phyloP scores from a whole-genome alignment of 495 filamentous ascomycete species.

The Niebla homalea region DNA sequence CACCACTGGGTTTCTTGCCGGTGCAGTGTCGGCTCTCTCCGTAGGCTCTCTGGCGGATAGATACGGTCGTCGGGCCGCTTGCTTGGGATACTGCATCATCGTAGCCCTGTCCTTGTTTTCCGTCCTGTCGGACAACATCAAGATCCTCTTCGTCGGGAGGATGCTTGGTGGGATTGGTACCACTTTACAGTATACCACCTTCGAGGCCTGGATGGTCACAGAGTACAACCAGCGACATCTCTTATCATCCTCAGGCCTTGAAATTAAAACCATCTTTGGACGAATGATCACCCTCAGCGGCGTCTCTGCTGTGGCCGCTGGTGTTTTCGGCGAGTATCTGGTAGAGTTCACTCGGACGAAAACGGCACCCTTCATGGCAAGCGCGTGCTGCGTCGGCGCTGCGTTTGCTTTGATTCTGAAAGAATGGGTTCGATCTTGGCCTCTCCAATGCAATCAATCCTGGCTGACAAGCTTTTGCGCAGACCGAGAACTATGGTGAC shows the following conservation, averaged over 20 bases:
- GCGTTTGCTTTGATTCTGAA: constrained; percentile 29
- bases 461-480: neutral
- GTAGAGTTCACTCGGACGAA: constrained; percentile 29
- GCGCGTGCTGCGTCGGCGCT: constrained; percentile 24
- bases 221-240: constrained; percentile 29
- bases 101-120: constrained; percentile 39
- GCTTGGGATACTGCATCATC: constrained; percentile 34
- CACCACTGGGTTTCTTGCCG: constrained; percentile 37
- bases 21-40: constrained; percentile 33
- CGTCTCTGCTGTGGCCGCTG: constrained; percentile 35
- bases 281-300: constrained; percentile 37
- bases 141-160: constrained; percentile 33
- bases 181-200: constrained; percentile 40
- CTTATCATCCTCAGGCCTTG: constrained; percentile 13
- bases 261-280: constrained; percentile 33
- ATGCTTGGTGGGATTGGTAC: constrained; percentile 41
- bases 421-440: constrained; percentile 31
- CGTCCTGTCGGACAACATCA: constrained; percentile 24
- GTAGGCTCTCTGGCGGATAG: constrained; percentile 36
- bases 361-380: constrained; percentile 37
- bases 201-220: constrained; percentile 48
- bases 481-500: constrained; percentile 37
- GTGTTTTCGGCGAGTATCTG: constrained; percentile 27
- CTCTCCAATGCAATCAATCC: neutral
- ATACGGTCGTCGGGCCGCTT: constrained; percentile 33